These are phyloP conservation scores for Mycoemilia scoparia DNA, from an alignment of 192 early-diverging fungal species.

Conservation along the genomic window DNA sequence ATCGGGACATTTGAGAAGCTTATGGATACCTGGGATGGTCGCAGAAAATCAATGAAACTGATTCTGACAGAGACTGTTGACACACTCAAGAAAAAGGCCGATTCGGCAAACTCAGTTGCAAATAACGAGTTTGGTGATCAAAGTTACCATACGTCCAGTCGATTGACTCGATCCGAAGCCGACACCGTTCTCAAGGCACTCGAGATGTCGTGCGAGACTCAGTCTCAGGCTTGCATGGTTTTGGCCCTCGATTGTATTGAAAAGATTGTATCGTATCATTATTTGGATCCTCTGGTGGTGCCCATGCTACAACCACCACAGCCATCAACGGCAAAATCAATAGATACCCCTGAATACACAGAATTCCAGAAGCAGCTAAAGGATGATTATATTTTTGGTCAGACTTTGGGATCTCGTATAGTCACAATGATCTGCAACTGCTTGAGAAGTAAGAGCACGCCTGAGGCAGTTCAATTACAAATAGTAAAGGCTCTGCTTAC, in stretches of 20 bases:
- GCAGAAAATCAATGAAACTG: conserved; percentile 23
- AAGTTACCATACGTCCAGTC: neutral
- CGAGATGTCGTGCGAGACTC: conserved; percentile 49
- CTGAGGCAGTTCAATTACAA: conserved; percentile 77
- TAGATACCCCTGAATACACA: conserved; percentile 1
- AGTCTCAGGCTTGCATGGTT: conserved; percentile 30
- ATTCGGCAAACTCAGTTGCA: conserved; percentile 1
- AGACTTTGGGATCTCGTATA: too few relatives aligned
- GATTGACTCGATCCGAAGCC: conserved; percentile 8
- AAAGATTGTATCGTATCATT: conserved; percentile 51
- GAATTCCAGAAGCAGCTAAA: conserved; percentile 9
- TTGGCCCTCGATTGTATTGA: conserved; percentile 69
- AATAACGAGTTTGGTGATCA: conserved; percentile 4
- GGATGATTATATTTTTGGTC: conserved; percentile 33
- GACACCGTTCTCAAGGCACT: conserved; percentile 45
- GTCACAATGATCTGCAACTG: conserved; percentile 61
- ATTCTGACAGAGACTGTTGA: conserved; percentile 28
- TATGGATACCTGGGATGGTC: conserved; percentile 31
- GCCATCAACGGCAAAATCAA: conserved; percentile 2
- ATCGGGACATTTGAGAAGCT: conserved; percentile 46
- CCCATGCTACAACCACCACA: neutral
- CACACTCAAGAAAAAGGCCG: conserved; percentile 5
- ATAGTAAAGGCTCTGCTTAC: conserved; percentile 80
- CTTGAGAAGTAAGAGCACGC: conserved; percentile 59
- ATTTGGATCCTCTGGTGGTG: conserved; percentile 24